Evolutionary conservation across 2,329 filamentous ascomycete genomes (phyloP).

Genomic region (Fusarium sp.): DNA sequence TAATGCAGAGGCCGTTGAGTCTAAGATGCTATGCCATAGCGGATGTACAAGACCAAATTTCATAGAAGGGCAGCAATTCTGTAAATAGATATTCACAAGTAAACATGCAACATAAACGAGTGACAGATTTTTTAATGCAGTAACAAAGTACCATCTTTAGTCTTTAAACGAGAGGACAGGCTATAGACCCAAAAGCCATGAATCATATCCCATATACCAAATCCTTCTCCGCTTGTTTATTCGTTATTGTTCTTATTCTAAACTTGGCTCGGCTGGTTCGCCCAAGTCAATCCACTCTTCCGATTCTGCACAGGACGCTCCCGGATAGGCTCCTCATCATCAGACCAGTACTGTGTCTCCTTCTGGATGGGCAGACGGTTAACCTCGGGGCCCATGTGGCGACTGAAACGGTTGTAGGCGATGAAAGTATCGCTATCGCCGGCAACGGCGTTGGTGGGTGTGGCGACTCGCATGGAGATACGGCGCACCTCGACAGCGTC

Average conservation of each 20-base stretch:
- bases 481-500: slow-evolving; percentile 17
- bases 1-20: too few relatives aligned
- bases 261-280: not conserved
- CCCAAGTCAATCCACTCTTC: not conserved
- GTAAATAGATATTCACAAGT: too few relatives aligned
- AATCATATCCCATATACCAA: not conserved
- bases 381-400: not conserved
- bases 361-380: fast-evolving
- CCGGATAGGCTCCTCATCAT: not conserved
- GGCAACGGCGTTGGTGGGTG: not conserved
- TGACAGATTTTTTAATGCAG: not conserved
- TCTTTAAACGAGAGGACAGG: not conserved
- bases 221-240: not conserved
- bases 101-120: too few relatives aligned
- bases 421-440: slow-evolving; percentile 1
- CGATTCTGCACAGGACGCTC: not conserved
- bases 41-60: too few relatives aligned
- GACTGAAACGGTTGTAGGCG: slow-evolving; percentile 30
- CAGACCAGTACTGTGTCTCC: not conserved
- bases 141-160: not conserved
- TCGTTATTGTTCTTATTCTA: not conserved
- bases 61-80: too few relatives aligned
- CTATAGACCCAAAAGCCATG: not conserved
- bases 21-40: too few relatives aligned
- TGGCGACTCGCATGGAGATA: not conserved